Base-by-base conservation (phyloP, 164 flowering plant species). In the Dillenia turbinata region DNA sequence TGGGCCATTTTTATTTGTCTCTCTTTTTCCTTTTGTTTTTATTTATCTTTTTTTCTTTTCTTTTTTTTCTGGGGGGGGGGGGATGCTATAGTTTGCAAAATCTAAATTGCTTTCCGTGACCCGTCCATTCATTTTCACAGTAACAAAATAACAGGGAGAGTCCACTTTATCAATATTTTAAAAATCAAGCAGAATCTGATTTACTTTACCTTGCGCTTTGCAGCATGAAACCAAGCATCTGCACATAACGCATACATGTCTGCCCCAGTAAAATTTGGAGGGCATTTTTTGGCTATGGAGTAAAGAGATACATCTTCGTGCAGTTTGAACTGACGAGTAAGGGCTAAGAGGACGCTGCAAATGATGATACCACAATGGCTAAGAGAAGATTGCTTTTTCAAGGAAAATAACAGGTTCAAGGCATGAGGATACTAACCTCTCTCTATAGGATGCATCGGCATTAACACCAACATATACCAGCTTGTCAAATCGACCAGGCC, bases 401-500 rank as follows among this genome's bases (percentile, higher is more conserved):
- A 17, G 3, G 22, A 63, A 14, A 53, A 12, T 12, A 54, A 11
- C 6, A 17, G 52, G 64, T 8, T 17, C 47, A 53, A 56, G 33
- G 12, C 44, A 45, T 60, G 51, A 44, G 17, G 44, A 59, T 40
- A 60, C 80, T 51, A 63, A 93, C 98, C 89, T 64, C 70, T 89
- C 97, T 66, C 97, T 79, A 55, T 87, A 86, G 52, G 95, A 83
- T 63, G 85, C 60, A 62, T 90, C 97, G 56, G 96, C 76, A 72
- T 85, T 87, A 46, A 90, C 91, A 72, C 98, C 98, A 71, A 90
- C 95, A 62, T 90, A 93, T 16, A 91, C 77, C 57, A 94, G 80
- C 77, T 94, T 94, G 73, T 94, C 98, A 67, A 94, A 19, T 19
- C 97, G 83, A 12, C 98, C 97, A 69, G 97, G 96, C 70, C 97